Percentiles rank a stretch among this genome's conserved stretches.
Conservation (phyloP, 345 rosid species). For the Euclidium syriacum region DNA sequence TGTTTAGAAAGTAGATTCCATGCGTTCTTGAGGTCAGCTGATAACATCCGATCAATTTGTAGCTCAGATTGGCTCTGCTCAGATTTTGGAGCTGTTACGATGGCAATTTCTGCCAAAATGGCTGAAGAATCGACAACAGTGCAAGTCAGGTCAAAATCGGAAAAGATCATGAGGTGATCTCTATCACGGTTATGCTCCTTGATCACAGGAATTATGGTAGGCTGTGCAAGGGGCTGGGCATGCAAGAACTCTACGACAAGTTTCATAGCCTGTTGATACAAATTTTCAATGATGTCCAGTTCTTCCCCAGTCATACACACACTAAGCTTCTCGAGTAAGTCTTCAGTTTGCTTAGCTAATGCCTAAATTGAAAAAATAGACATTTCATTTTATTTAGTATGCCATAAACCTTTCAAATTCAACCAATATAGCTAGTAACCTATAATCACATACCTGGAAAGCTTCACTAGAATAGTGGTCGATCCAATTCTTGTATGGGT, state of each 20-base stretch:
- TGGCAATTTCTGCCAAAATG: conserved; percentile 92
- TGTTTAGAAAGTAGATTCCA: conserved; percentile 74
- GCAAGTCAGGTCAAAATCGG: conserved; percentile 98
- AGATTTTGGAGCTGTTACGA: conserved; percentile 76
- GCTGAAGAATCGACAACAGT: conserved; percentile 94
- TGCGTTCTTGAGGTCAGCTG: conserved; percentile 67
- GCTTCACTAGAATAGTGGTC: conserved; percentile 62
- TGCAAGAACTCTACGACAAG: conserved; percentile 91
- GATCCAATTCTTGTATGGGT: conserved; percentile 89
- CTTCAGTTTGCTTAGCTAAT: conserved; percentile 86
- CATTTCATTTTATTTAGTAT: conserved; percentile 21
- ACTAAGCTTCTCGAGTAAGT: conserved; percentile 89
- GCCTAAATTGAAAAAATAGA: conserved; percentile 53
- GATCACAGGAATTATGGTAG: conserved; percentile 62
- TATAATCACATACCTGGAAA: conserved; percentile 56
- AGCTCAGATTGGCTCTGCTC: conserved; percentile 52
- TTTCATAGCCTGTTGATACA: conserved; percentile 96
- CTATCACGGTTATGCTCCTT: conserved; percentile 50
- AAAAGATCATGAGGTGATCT: conserved; percentile 59
- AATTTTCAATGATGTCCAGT: conserved; percentile 79
- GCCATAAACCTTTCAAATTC: too few relatives aligned
- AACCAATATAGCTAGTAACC: neutral
- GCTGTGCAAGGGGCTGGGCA: conserved; percentile 74
- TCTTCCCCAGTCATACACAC: conserved; percentile 95
- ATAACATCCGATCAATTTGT: conserved; percentile 61